Evolutionary conservation across 2,329 filamentous ascomycete species (phyloP).

Genomic region (Aureobasidium uvarum): DNA sequence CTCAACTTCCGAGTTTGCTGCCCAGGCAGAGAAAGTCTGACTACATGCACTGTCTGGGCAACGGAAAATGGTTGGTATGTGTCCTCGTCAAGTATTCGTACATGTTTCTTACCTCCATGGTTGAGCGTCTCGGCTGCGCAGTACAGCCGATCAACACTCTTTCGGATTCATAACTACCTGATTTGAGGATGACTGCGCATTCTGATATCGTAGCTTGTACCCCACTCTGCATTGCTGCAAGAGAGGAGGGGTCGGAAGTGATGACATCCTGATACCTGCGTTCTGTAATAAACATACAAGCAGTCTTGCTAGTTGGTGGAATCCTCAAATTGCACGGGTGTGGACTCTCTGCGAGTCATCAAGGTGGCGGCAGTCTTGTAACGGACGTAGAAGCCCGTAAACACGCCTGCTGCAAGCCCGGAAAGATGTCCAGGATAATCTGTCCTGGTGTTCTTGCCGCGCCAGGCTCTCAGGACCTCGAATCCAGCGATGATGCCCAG

Average conservation of each 20-base stretch:
- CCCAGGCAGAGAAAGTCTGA: conserved; percentile 12
- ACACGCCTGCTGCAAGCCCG: conserved; percentile 34
- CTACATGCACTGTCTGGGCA: neutral
- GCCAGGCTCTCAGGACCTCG: conserved; percentile 34
- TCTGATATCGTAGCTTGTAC: neutral
- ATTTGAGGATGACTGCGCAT: neutral
- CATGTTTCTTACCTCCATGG: neutral
- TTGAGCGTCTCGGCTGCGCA: neutral
- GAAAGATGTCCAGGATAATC: conserved; percentile 42
- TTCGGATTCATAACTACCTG: neutral
- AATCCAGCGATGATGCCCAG: conserved; percentile 38
- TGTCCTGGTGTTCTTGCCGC: conserved; percentile 32
- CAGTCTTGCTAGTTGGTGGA: neutral
- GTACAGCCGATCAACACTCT: neutral
- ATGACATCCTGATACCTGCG: no score
- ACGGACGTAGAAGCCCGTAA: conserved; percentile 29
- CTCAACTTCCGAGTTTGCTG: conserved; percentile 12
- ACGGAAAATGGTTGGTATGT: neutral
- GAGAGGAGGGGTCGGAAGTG: neutral
- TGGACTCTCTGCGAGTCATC: conserved; percentile 22
- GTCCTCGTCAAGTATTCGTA: neutral
- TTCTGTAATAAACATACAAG: neutral
- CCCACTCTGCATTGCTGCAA: neutral
- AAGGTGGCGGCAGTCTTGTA: conserved; percentile 14
- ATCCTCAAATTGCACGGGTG: neutral